phyloP scores from a whole-genome alignment of 2,329 filamentous ascomycete genomes.

The Golovinomyces cichoracearum region DNA sequence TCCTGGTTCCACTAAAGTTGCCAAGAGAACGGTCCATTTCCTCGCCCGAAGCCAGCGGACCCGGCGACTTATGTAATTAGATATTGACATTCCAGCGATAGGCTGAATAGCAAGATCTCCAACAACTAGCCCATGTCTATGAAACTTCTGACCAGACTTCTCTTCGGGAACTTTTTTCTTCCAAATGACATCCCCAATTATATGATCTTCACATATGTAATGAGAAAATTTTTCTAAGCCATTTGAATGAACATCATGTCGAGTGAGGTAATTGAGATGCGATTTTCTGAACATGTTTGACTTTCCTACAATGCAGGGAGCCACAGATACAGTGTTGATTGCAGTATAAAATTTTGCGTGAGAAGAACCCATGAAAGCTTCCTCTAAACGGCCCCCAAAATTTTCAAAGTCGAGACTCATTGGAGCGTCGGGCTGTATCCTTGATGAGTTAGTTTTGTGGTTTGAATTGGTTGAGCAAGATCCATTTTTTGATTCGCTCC shows the following conservation, averaged over 20 bases:
- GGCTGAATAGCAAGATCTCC: constrained; percentile 81
- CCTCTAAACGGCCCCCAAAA: constrained; percentile 67
- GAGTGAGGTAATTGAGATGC: constrained; percentile 53
- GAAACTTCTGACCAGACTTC: constrained; percentile 21
- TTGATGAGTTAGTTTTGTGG: neutral
- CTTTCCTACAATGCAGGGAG: constrained; percentile 86
- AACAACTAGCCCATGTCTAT: constrained; percentile 60
- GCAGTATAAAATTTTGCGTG: constrained; percentile 96
- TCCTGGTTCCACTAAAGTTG: constrained; percentile 76
- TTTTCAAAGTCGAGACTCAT: constrained; percentile 14
- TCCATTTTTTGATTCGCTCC: neutral
- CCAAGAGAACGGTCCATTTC: constrained; percentile 75
- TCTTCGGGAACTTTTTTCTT: constrained; percentile 31
- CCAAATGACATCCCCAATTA: constrained; percentile 85
- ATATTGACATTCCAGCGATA: constrained; percentile 53
- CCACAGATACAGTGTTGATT: constrained; percentile 77
- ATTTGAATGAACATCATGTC: constrained; percentile 20
- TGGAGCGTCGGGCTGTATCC: constrained; percentile 5
- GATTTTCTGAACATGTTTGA: constrained; percentile 95
- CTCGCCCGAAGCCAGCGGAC: constrained; percentile 77
- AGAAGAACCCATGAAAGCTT: constrained; percentile 77
- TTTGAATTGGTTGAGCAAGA: constrained; percentile 9
- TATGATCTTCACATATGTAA: constrained; percentile 92
- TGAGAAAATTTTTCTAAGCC: constrained; percentile 85
- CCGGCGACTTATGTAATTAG: constrained; percentile 52